Evolutionary conservation across 1,139 yeast genomes (phyloP).

Genomic region (Meyerozyma athensensis): DNA sequence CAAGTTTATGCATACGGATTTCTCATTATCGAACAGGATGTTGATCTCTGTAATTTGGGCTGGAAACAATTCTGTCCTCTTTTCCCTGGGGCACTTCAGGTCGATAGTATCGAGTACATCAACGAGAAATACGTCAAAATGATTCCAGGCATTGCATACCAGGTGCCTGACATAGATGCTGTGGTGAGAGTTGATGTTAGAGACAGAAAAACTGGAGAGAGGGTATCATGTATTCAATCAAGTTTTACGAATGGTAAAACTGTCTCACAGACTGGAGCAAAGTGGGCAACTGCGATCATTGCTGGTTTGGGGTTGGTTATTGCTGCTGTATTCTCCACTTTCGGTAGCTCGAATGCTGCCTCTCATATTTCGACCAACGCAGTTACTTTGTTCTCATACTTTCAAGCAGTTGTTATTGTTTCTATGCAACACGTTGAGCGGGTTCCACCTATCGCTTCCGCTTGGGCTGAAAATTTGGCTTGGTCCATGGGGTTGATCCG

Average conservation of each 20-base stretch:
- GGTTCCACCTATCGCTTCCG: conserved; percentile 73
- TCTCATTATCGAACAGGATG: conserved; percentile 45
- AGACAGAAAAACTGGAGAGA: conserved; percentile 32
- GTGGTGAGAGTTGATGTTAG: conserved; percentile 50
- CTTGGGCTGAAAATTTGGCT: conserved; percentile 78
- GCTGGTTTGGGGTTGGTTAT: conserved; percentile 73
- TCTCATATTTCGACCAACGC: conserved; percentile 75
- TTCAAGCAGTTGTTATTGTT: conserved; percentile 72
- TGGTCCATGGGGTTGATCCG: conserved; percentile 84
- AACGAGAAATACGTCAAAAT: conserved; percentile 36
- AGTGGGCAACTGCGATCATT: conserved; percentile 79
- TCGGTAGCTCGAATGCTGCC: conserved; percentile 77
- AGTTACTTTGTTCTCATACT: conserved; percentile 65
- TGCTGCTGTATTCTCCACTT: conserved; percentile 64
- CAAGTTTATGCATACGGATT: conserved; percentile 77
- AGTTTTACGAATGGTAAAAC: conserved; percentile 69
- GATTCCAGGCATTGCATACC: conserved; percentile 70
- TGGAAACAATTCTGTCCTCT: conserved; percentile 83
- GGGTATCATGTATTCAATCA: conserved; percentile 66
- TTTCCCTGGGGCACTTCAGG: conserved; percentile 64
- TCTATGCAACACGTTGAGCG: conserved; percentile 69
- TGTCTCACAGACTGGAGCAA: conserved; percentile 69
- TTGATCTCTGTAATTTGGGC: conserved; percentile 55
- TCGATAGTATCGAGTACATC: conserved; percentile 61
- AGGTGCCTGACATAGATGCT: conserved; percentile 78